phyloP scores from a whole-genome alignment of 2,329 filamentous ascomycete genomes.

The Pseudogymnoascus verrucosus region DNA sequence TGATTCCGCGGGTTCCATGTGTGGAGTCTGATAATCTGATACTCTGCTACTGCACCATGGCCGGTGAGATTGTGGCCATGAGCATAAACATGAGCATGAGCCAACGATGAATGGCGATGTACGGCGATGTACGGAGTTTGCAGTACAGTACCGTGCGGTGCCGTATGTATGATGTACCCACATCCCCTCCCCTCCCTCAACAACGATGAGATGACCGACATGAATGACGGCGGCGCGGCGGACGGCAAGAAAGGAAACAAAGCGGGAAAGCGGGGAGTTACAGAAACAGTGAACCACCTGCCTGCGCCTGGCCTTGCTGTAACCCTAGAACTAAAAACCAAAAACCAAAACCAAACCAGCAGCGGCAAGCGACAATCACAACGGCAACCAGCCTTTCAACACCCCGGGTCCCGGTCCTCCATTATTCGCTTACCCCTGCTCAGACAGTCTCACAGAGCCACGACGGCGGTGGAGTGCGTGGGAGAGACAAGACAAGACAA shows the following conservation, averaged over 20 bases:
- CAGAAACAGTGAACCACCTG: neutral
- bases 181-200: neutral
- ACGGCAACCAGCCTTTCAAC: neutral
- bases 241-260: neutral
- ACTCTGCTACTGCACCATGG: conserved; percentile 4
- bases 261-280: conserved; percentile 1
- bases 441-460: neutral
- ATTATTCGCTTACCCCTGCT: neutral
- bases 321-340: neutral
- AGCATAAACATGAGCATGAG: neutral
- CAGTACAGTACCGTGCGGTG: neutral
- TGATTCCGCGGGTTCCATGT: conserved; percentile 3
- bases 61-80: neutral
- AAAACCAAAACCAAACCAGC: neutral
- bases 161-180: neutral
- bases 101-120: neutral
- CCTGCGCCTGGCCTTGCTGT: neutral
- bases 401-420: neutral
- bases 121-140: neutral
- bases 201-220: neutral
- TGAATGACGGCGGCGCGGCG: neutral
- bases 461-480: neutral
- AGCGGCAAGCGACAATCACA: conserved; percentile 3
- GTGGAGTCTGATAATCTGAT: neutral
- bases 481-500: neutral